These are phyloP conservation scores for Ophiocordyceps unilateralis DNA, from an alignment of 2,329 filamentous ascomycete species.

Conservation along the genomic window DNA sequence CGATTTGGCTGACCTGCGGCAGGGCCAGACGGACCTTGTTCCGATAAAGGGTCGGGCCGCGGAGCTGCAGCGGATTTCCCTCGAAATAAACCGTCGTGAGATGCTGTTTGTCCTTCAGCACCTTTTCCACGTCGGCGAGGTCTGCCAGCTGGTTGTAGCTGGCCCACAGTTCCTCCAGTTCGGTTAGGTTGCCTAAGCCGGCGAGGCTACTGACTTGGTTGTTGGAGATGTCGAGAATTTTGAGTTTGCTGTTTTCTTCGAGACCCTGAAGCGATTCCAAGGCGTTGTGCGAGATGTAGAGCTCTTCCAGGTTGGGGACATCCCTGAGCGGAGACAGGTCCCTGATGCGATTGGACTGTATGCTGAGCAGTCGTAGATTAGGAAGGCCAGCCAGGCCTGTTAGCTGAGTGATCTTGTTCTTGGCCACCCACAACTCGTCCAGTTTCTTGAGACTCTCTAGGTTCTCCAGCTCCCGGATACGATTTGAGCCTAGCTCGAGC, in stretches of 20 bases:
- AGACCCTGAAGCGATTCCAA: slow-evolving; percentile 62
- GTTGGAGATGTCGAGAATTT: slow-evolving; percentile 74
- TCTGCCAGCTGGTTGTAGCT: slow-evolving; percentile 70
- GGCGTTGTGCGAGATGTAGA: slow-evolving; percentile 94
- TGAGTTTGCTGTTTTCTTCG: slow-evolving; percentile 46
- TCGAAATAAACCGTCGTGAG: slow-evolving; percentile 92
- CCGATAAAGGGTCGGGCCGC: slow-evolving; percentile 67
- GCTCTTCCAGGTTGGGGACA: slow-evolving; percentile 65
- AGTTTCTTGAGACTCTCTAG: slow-evolving; percentile 60
- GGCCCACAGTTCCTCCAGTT: slow-evolving; percentile 86
- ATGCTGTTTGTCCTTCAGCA: slow-evolving; percentile 60
- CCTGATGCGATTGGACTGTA: slow-evolving; percentile 86
- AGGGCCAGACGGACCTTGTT: slow-evolving; percentile 84
- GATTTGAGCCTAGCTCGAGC: slow-evolving; percentile 82
- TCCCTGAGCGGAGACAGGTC: slow-evolving; percentile 59
- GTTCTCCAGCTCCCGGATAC: slow-evolving; percentile 76
- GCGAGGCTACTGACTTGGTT: slow-evolving; percentile 65
- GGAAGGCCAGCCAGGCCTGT: slow-evolving; percentile 56
- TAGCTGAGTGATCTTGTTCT: slow-evolving; percentile 87
- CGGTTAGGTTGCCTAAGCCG: slow-evolving; percentile 48
- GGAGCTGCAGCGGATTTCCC: slow-evolving; percentile 74
- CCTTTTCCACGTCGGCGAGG: slow-evolving; percentile 67
- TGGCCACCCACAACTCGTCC: slow-evolving; percentile 86
- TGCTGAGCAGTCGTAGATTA: slow-evolving; percentile 74
- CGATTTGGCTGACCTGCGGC: slow-evolving; percentile 81